Evolutionary conservation across 2,329 filamentous ascomycete genomes (phyloP), one percentile per base, ranked within the genome.

Genomic region (Colletotrichum lini): DNA sequence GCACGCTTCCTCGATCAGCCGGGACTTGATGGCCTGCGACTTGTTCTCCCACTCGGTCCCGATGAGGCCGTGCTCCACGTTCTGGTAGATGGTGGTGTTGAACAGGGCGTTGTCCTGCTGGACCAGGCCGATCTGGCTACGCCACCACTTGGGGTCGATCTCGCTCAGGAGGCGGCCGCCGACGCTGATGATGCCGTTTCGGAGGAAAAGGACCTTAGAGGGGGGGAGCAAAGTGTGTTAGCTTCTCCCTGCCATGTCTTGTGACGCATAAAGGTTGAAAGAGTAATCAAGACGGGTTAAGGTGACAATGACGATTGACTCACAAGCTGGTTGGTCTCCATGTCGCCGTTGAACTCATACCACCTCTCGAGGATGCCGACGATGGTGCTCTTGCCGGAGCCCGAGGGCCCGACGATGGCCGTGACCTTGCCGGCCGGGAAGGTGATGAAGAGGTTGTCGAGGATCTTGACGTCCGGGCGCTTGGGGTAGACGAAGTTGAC

Each of bases 71-170:
- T 83, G 82, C 0, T 81, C 80, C 8, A 89, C 82, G 62, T 89
- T 89, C 15, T 84, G 80, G 63, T 86, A 42, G n/a, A 91, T 87
- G 1, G 86, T 84, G 10, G 85, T 83, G 62, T 87, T 87, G 75
- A 90, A 90, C 0, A 89, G 79, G 50, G 87, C 84, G 47, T 70
- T 70, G 47, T 71, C 70, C 79, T 98, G 96, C 73, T 93, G 94
- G 64, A 99, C 96, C 5, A 98, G 86, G 1, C 95, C 92, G 76
- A 99, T 94, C 77, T 98, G 94, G 78, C 95, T 94, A 67, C 96
- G 92, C 73, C 98, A 84, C 96, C 96, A 98, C 62, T 90, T 90
- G 42, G 98, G 87, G 77, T 98, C 98, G 59, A 98, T 85, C 0
- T 87, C 92, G 76, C 89, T 90, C 65, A 98, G 53, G 15, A 64